Conservation (phyloP, 441 rosid genomes). For the Gossypium schwendimanii region DNA sequence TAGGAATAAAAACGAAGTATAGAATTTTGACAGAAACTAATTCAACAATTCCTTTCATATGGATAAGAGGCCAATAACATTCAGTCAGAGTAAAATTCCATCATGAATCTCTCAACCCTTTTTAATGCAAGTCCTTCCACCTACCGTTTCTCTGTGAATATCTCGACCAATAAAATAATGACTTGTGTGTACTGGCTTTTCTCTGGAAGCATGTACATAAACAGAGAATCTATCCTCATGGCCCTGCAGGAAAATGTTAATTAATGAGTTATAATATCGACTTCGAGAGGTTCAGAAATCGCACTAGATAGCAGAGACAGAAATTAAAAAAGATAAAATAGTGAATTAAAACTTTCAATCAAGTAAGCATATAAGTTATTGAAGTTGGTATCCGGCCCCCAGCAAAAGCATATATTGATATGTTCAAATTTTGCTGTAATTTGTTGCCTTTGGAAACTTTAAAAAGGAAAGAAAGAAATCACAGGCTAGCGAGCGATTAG, state of each 20-base stretch:
- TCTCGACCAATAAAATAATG: constrained; percentile 50
- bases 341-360: no score
- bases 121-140: not conserved
- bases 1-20: not conserved
- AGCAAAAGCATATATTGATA: no score
- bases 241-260: constrained; percentile 36
- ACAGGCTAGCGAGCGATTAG: no score
- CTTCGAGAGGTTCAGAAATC: not conserved
- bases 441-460: no score
- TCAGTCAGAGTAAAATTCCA: not conserved
- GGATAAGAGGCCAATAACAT: no score
- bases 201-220: constrained; percentile 60
- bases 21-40: not conserved
- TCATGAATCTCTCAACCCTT: not conserved
- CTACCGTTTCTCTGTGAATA: constrained; percentile 52
- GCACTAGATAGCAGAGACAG: no score
- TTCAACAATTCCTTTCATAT: no score
- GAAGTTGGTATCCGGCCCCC: no score
- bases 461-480: no score
- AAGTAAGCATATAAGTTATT: no score
- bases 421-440: no score
- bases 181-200: constrained; percentile 43
- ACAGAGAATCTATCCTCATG: constrained; percentile 55
- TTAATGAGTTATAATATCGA: not conserved
- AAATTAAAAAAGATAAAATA: no score